Evolutionary conservation across 1,284 basidiomycete species (phyloP), one percentile per base, ranked within the genome.

Genomic region (Ganoderma resinaceum): DNA sequence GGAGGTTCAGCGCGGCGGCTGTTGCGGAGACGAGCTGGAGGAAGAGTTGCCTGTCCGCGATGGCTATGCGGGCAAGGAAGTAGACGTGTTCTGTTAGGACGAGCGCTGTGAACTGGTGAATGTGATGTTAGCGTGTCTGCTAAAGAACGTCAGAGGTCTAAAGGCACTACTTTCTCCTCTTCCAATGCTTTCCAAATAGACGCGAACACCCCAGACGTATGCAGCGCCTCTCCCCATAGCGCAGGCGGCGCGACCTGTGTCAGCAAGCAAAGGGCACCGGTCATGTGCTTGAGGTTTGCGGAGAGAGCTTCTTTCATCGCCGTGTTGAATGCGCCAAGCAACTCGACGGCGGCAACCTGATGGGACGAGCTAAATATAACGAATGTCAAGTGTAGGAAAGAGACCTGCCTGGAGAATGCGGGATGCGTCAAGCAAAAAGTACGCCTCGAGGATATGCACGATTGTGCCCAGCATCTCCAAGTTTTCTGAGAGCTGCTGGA

Each of bases 401-500:
- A 11, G 14, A 75, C 82, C 68, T 69, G 95, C 95, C 85, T 92
- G 88, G 43, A 94, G 78, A 62, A 97, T 82, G 7, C 83, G 79
- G n/a, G 80, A 67, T 0, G 89, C 89, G 77, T 95, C 93, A 5
- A 95, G 83, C 11, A 97, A 78, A 66, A 94, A 81, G 78, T 96
- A 97, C 1, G 93, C 93, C 77, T 95, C 93, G n/a, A 95, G 76
- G 46, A 97, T 86, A 63, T 81, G 81, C 11, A 89, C 86, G 33
- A 91, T 84, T 67, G 85, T 89, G n/a, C 89, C 87, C 20, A 95
- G 80, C 29, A 95, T 77, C 76, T 97, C 95, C 70, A 95, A 81
- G 76, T 97, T 95, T 38, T 84, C 84, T 3, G 86, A 83, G 16
- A 96, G 82, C 18, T 92, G 80, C 31, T 80, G 72, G 16, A 95